phyloP scores from a whole-genome alignment of 2,329 filamentous ascomycete genomes.

The Cordyceps tenuipes region DNA sequence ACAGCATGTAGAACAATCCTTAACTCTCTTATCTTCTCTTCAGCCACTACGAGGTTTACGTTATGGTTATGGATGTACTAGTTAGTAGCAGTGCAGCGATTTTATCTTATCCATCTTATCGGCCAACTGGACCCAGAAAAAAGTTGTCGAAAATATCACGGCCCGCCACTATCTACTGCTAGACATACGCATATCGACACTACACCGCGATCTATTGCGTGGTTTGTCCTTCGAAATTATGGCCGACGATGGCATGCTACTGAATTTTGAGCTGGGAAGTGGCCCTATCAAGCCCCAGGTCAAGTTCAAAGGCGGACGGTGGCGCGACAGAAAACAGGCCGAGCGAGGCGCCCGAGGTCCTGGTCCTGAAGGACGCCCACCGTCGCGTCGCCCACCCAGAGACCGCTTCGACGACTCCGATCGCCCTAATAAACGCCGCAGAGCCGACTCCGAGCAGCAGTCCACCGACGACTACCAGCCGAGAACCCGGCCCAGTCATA shows the following conservation, averaged over 20 bases:
- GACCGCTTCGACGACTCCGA: conserved; percentile 21
- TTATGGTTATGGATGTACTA: too few species aligned
- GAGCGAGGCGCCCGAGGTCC: conserved; percentile 24
- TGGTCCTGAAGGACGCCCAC: conserved; percentile 14
- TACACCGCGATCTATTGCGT: neutral
- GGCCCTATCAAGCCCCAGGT: conserved; percentile 52
- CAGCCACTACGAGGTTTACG: neutral
- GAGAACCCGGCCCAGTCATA: conserved; percentile 1
- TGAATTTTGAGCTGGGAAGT: conserved; percentile 80
- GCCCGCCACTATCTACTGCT: conserved; percentile 4
- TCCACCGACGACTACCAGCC: neutral
- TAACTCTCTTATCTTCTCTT: neutral
- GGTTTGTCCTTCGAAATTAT: conserved; percentile 37
- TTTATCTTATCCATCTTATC: conserved; percentile 13
- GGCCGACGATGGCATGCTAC: conserved; percentile 90
- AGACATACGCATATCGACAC: neutral
- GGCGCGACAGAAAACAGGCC: conserved; percentile 79
- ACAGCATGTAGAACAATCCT: neutral
- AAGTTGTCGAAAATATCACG: conserved; percentile 10
- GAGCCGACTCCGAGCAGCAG: conserved; percentile 22
- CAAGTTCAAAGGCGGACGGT: conserved; percentile 81
- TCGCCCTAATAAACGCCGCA: conserved; percentile 39
- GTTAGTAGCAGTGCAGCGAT: neutral
- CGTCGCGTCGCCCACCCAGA: conserved; percentile 15
- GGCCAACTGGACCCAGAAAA: conserved; percentile 4